These are phyloP conservation scores for Uronychia binucleata DNA, from an alignment of 73 alveolate genomes.

Conservation along the genomic window DNA sequence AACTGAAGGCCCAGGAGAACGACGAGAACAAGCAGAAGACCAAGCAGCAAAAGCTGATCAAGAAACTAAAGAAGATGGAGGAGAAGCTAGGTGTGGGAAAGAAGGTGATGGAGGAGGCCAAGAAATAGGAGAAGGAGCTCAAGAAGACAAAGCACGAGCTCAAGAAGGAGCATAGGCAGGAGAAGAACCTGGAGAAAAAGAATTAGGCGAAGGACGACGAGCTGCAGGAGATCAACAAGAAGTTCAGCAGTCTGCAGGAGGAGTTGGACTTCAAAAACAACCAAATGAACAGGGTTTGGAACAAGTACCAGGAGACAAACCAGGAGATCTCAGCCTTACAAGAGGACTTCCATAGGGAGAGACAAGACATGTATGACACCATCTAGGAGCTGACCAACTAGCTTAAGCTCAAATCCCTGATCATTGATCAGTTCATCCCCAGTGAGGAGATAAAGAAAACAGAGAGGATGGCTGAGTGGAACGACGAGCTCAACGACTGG, in stretches of 20 bases:
- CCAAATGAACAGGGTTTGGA: slow-evolving; percentile 58
- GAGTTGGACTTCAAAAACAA: slow-evolving; percentile 88
- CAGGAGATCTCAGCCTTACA: slow-evolving; percentile 57
- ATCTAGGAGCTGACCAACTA: slow-evolving; percentile 69
- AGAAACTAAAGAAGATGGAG: slow-evolving; percentile 83
- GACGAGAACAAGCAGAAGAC: slow-evolving; percentile 74
- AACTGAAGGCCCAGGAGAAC: slow-evolving; percentile 72
- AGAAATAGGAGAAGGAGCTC: slow-evolving; percentile 83
- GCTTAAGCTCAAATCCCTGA: slow-evolving; percentile 66
- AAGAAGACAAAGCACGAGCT: slow-evolving; percentile 77
- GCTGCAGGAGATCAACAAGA: slow-evolving; percentile 65
- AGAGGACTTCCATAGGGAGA: slow-evolving; percentile 73
- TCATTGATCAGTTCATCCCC: slow-evolving; percentile 80
- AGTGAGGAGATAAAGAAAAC: slow-evolving; percentile 80
- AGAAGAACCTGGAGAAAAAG: slow-evolving; percentile 69
- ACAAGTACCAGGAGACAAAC: slow-evolving; percentile 55
- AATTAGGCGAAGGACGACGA: slow-evolving; percentile 73
- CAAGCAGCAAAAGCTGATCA: slow-evolving; percentile 80
- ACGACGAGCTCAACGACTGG: slow-evolving; percentile 86
- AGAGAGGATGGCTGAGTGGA: slow-evolving; percentile 67
- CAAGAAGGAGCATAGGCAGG: slow-evolving; percentile 76
- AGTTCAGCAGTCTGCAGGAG: slow-evolving; percentile 79
- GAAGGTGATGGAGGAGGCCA: slow-evolving; percentile 86
- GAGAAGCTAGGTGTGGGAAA: slow-evolving; percentile 85
- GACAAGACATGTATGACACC: slow-evolving; percentile 77